Percentiles rank a stretch among this genome's conserved stretches.
phyloP scores from a whole-genome alignment of 2,329 filamentous ascomycete species.

The Zasmidium citrigriseum region DNA sequence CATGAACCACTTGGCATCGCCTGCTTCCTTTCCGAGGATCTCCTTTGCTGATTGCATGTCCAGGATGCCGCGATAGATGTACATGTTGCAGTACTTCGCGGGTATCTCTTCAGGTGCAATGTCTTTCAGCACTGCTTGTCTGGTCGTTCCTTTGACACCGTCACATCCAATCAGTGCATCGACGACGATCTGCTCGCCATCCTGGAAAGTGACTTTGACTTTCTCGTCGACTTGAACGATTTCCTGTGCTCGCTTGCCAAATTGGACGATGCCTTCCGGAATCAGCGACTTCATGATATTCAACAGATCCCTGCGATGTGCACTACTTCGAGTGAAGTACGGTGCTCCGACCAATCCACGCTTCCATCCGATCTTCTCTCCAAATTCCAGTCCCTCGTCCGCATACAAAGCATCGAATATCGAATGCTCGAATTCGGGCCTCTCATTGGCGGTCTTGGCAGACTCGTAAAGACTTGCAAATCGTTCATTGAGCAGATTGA shows the following conservation, averaged over 20 bases:
- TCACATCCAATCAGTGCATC: conserved; percentile 59
- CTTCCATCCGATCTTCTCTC: conserved; percentile 23
- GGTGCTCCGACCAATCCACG: conserved; percentile 9
- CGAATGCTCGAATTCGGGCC: conserved; percentile 7
- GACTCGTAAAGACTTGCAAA: conserved; percentile 13
- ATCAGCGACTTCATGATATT: conserved; percentile 52
- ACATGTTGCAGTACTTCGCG: conserved; percentile 58
- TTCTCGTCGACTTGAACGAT: conserved; percentile 18
- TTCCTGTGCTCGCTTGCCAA: conserved; percentile 29
- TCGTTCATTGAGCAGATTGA: conserved; percentile 7
- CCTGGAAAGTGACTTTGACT: conserved; percentile 40
- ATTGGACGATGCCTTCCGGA: conserved; percentile 40
- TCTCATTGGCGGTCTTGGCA: conserved; percentile 8
- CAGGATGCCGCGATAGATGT: conserved; percentile 63
- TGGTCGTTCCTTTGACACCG: conserved; percentile 60
- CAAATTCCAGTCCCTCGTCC: conserved; percentile 12
- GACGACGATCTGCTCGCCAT: conserved; percentile 37
- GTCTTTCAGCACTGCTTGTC: conserved; percentile 55
- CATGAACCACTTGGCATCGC: conserved; percentile 24
- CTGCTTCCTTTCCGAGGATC: conserved; percentile 24
- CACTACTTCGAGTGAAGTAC: conserved; percentile 13
- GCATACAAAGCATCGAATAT: conserved; percentile 16
- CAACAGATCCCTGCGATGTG: conserved; percentile 52
- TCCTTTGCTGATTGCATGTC: conserved; percentile 50
- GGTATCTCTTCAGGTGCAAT: conserved; percentile 44